Evolutionary conservation across 495 filamentous ascomycete species (phyloP).

Genomic region (Clohesyomyces aquaticus): DNA sequence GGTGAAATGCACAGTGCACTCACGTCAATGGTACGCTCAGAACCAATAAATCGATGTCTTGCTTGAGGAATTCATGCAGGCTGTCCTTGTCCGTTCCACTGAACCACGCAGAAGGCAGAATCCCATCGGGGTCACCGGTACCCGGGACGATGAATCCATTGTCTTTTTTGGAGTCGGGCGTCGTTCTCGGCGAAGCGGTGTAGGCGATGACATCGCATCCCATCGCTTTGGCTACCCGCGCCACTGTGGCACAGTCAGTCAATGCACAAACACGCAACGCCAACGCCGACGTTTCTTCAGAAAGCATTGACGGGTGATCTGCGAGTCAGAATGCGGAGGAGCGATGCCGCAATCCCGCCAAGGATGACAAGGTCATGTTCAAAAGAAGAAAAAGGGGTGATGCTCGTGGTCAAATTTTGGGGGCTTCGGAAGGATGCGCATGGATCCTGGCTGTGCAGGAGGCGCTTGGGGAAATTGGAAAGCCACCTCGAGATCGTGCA

Average conservation of each 20-base stretch:
- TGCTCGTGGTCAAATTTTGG: background rate
- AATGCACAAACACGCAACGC: background rate
- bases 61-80: constrained; percentile 66
- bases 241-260: constrained; percentile 50
- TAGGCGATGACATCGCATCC: constrained; percentile 84
- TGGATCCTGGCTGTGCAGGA: background rate
- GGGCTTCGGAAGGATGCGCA: background rate
- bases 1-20: constrained; percentile 20
- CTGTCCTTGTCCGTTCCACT: constrained; percentile 63
- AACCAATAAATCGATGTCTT: constrained; percentile 77
- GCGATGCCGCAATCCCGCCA: too few relatives aligned
- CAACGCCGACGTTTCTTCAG: background rate
- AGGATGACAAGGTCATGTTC: too few relatives aligned
- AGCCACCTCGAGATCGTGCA: too few relatives aligned
- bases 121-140: constrained; percentile 76
- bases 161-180: constrained; percentile 63
- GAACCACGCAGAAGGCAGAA: constrained; percentile 73
- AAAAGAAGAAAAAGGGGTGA: background rate
- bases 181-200: constrained; percentile 66
- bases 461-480: background rate
- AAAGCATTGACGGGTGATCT: background rate
- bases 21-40: constrained; percentile 72
- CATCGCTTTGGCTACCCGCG: constrained; percentile 67
- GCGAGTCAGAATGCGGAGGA: background rate
- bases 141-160: constrained; percentile 71